A percentile compares a stretch with the other conserved stretches of the same genome.
These are phyloP conservation scores for Aureobasidium namibiae DNA, from an alignment of 2,329 filamentous ascomycete species.

Conservation along the genomic window DNA sequence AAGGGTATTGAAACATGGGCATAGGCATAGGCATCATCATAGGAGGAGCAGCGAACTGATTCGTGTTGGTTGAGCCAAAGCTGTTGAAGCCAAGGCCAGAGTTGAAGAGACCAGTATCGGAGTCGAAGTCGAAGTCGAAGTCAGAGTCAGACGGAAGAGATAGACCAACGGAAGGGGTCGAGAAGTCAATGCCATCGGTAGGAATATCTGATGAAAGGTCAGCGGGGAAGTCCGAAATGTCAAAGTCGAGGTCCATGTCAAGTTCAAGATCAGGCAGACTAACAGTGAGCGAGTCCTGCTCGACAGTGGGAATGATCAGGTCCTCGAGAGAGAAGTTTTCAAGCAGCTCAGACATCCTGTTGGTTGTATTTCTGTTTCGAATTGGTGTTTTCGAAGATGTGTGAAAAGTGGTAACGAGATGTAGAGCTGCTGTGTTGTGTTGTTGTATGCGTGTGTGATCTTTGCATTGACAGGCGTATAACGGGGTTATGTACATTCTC, in stretches of 20 bases:
- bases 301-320: neutral
- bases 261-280: neutral
- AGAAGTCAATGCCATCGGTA: neutral
- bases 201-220: neutral
- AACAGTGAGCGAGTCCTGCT: neutral
- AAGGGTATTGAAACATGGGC: neutral
- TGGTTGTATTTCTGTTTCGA: neutral
- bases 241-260: neutral
- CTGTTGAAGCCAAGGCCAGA: neutral
- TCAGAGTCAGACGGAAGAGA: neutral
- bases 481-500: neutral
- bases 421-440: neutral
- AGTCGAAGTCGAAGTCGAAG: neutral
- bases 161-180: neutral
- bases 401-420: neutral
- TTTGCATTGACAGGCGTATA: neutral
- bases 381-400: neutral
- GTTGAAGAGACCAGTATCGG: neutral
- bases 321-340: neutral
- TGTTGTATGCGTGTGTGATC: neutral
- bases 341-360: constrained; percentile 2
- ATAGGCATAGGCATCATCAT: neutral
- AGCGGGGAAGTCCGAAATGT: neutral
- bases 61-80: neutral
- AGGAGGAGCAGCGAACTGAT: neutral